Conservation (phyloP, 306 rosid species). For the Quercus bicolor region DNA sequence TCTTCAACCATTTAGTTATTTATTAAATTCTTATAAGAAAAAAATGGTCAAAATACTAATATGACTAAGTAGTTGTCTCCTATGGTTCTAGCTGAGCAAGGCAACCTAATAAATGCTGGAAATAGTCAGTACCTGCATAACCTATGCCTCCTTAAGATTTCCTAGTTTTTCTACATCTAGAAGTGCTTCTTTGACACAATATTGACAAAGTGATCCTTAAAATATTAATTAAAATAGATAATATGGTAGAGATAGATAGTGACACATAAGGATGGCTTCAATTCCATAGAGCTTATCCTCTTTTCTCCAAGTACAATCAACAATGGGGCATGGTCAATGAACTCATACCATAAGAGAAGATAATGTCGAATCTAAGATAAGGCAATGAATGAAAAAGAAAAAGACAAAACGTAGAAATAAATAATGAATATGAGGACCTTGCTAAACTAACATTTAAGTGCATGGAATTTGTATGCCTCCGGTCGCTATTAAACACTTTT, state of each 20-base stretch:
- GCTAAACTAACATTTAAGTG: background rate
- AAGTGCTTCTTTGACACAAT: slow-evolving; percentile 9
- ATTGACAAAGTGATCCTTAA: background rate
- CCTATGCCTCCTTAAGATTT: background rate
- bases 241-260: background rate
- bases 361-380: slow-evolving; percentile 49
- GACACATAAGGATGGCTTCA: slow-evolving; percentile 13
- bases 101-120: slow-evolving; percentile 11
- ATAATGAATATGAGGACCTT: background rate
- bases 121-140: background rate
- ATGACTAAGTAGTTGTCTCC: background rate
- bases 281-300: slow-evolving; percentile 29
- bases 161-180: background rate
- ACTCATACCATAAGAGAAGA: slow-evolving; percentile 37
- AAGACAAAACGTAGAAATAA: background rate
- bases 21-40: too few species aligned
- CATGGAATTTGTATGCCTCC: slow-evolving; percentile 13
- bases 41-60: background rate
- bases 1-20: too few species aligned
- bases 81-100: background rate
- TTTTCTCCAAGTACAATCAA: slow-evolving; percentile 9
- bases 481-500: background rate
- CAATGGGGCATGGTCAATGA: slow-evolving; percentile 6
- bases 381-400: slow-evolving; percentile 1
- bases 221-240: background rate